A percentile compares a stretch with the other conserved stretches of the same genome.
phyloP scores from a whole-genome alignment of 331 rosid genomes.

The Quercus phellos region DNA sequence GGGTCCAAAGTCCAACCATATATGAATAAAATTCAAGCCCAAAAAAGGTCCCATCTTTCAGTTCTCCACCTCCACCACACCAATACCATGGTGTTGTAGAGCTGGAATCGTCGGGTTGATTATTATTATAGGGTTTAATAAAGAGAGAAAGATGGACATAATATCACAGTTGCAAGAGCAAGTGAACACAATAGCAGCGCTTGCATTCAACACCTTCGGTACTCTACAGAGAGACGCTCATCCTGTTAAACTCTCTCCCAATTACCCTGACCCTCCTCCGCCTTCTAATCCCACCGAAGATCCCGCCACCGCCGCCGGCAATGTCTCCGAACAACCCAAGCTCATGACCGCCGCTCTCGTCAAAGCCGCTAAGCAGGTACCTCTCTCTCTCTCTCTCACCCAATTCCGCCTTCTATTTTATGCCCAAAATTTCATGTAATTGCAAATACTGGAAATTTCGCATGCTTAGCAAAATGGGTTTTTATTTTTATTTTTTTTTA shows the following conservation, averaged over 20 bases:
- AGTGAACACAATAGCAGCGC: slow-evolving; percentile 57
- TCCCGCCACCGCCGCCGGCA: slow-evolving; percentile 10
- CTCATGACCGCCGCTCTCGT: slow-evolving; percentile 65
- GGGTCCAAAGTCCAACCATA: too few species aligned
- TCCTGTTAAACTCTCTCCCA: slow-evolving; percentile 64
- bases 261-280: slow-evolving; percentile 75
- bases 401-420: too few species aligned
- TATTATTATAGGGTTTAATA: too few species aligned
- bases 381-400: background rate
- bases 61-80: too few species aligned
- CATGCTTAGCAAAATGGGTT: too few species aligned
- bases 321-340: slow-evolving; percentile 69
- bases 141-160: slow-evolving; percentile 51
- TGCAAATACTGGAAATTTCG: too few species aligned
- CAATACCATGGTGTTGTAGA: too few species aligned
- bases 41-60: too few species aligned
- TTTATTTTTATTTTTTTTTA: too few species aligned
- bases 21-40: too few species aligned
- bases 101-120: too few species aligned
- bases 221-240: slow-evolving; percentile 90
- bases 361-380: slow-evolving; percentile 85
- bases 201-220: slow-evolving; percentile 74
- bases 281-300: slow-evolving; percentile 55
- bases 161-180: slow-evolving; percentile 88
- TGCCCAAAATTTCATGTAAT: too few species aligned